Evolutionary conservation across 1,284 basidiomycete genomes (phyloP), one percentile per base, ranked within the genome.

Genomic region (Trichosporon faecale): DNA sequence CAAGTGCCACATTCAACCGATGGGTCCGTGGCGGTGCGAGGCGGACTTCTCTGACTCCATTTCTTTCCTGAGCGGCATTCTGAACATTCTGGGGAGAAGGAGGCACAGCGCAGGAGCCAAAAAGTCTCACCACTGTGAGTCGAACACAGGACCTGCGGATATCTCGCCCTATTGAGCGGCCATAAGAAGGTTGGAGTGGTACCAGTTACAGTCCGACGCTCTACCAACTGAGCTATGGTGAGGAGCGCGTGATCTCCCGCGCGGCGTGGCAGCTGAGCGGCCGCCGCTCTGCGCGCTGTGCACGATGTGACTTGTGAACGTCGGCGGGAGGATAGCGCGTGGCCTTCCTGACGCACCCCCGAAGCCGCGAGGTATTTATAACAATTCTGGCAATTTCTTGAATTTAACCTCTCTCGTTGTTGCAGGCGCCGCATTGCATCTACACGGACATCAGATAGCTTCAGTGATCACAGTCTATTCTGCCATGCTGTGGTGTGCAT

Each of bases 161-260:
- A n/a, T 9, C 57, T 12, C 57, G 14, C 57, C 29, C 27, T 5
- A 3, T 33, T 14, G 57, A 18, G 57, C 57, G 57, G 57, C 57
- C 57, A 61, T 61, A 61, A 61, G 57, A 61, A 11, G 11, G 3
- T 37, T 12, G 35, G 57, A 61, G n/a, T 16, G 18, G 27, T 31
- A 31, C n/a, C 57, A 61, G 29, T 61, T 61, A 61, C 57, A 61
- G 57, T 61, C 57, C 57, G 57, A 61, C 57, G 57, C 57, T 61
- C 57, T 61, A 61, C 57, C 57, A 61, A 61, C 57, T 61, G 57
- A 61, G 57, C 57, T 61, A 61, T 61, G 57, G 57, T 61, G 57
- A 61, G 57, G 27, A 31, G 14, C 57, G n/a, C 57, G 57, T 57
- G 9, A 8, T 21, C 3, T 1, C 21, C 5, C n/a, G 5, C 1